Conservation (phyloP, 1,284 basidiomycete genomes). For the Bjerkandera adusta region DNA sequence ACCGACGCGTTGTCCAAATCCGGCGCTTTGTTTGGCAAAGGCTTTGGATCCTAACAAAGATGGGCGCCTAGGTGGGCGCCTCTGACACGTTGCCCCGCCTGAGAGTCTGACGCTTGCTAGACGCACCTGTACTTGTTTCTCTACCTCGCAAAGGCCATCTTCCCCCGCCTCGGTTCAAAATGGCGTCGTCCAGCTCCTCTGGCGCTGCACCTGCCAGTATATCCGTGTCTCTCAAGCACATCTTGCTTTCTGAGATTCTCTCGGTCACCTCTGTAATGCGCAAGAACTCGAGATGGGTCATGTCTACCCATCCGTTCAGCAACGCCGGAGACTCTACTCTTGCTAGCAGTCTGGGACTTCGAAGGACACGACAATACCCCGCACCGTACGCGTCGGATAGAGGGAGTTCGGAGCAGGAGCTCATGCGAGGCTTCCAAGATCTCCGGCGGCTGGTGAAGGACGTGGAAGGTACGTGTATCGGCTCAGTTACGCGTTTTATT, state of each 20-base stretch:
- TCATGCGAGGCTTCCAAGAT: slow-evolving; percentile 89
- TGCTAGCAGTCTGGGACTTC: slow-evolving; percentile 71
- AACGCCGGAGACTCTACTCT: slow-evolving; percentile 60
- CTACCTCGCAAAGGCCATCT: background rate
- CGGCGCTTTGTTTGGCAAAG: slow-evolving; percentile 21
- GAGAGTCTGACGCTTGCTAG: background rate
- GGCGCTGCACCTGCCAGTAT: background rate
- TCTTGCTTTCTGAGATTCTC: slow-evolving; percentile 86
- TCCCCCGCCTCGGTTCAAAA: slow-evolving; percentile 1
- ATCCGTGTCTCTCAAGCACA: slow-evolving; percentile 63
- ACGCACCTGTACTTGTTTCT: background rate
- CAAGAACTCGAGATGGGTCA: slow-evolving; percentile 93
- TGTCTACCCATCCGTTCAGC: slow-evolving; percentile 58
- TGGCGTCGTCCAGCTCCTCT: slow-evolving; percentile 2
- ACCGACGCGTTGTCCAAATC: too few relatives aligned
- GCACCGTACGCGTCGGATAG: slow-evolving; percentile 38
- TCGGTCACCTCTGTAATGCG: slow-evolving; percentile 96
- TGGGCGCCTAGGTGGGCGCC: slow-evolving; percentile 7
- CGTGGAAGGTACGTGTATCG: slow-evolving; percentile 58
- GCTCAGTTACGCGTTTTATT: background rate
- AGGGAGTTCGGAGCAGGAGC: slow-evolving; percentile 66
- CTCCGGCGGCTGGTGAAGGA: slow-evolving; percentile 77
- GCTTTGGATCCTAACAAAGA: slow-evolving; percentile 22
- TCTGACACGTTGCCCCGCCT: slow-evolving; percentile 12
- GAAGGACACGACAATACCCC: slow-evolving; percentile 49